These are phyloP conservation scores for Xerophyta viscosa DNA, from an alignment of 106 monocot genomes.

Conservation along the genomic window DNA sequence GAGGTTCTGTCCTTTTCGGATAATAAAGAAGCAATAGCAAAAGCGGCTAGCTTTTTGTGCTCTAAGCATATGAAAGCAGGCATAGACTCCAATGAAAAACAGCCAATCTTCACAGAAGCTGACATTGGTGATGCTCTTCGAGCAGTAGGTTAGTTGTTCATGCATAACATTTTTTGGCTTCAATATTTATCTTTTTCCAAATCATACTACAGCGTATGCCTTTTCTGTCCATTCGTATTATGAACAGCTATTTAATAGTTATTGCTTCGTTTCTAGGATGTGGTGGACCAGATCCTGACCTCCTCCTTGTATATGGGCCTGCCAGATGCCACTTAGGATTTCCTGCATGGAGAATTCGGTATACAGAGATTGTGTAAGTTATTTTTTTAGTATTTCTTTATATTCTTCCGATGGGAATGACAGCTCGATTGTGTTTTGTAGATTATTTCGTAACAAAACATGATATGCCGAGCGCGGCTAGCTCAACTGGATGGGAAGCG, in stretches of 20 bases:
- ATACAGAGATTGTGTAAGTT: constrained; percentile 90
- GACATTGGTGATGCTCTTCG: constrained; percentile 60
- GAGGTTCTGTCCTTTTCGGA: constrained; percentile 65
- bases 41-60: constrained; percentile 69
- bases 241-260: not conserved
- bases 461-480: too few relatives aligned
- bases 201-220: too few relatives aligned
- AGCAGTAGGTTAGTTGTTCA: constrained; percentile 47
- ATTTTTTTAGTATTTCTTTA: too few relatives aligned
- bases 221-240: too few relatives aligned
- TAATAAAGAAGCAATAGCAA: constrained; percentile 66
- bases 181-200: not conserved
- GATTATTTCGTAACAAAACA: too few relatives aligned
- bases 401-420: too few relatives aligned
- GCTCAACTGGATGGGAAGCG: too few relatives aligned
- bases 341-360: constrained; percentile 91
- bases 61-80: constrained; percentile 37
- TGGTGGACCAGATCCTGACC: constrained; percentile 73
- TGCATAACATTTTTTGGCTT: not conserved
- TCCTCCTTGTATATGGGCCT: constrained; percentile 76
- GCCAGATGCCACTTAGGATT: constrained; percentile 91
- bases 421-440: too few relatives aligned
- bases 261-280: constrained; percentile 29
- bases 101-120: constrained; percentile 47
- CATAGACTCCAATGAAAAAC: constrained; percentile 6